Base-by-base conservation (phyloP, 129 eudicot species). In the Helianthus tuberosus region DNA sequence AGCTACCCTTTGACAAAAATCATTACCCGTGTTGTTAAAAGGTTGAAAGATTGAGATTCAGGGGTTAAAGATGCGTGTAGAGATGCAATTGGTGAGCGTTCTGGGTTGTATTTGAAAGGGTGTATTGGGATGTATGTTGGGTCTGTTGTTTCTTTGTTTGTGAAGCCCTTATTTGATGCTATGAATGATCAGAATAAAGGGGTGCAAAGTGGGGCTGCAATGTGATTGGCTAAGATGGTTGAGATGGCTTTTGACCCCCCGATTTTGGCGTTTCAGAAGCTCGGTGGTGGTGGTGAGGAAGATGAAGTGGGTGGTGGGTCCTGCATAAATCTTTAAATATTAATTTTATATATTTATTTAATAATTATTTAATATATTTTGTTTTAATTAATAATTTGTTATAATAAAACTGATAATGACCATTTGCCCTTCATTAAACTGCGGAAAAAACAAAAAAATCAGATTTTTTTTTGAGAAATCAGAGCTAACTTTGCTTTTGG, bases 141-240 rank as follows among this genome's bases (percentile, higher is more conserved):
- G 46, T 82, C 87, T 14, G 80, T 88, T 58, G 98, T 90, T 65
- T 81, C 88, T 5, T 64, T 93, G 80, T 93, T 93, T 76, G 85
- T 82, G 74, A 90, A 85, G 91, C 98, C 98, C 0, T 88, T 94
- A 83, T 88, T 93, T 77, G 98, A 93, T 81, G 86, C 86, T 23
- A n/a, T 93, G 96, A 77, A 80, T 75, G 98, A 93, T 84, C 91
- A 90, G 82, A 90, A 80, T 71, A 93, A 90, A 79, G 87, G 84
- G 66, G 96, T 91, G 4, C 98, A 93, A 69, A 85, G 80, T 52
- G 96, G 96, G 6, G 67, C 96, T 1, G 96, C 96, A 46, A 73
- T 88, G 95, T 89, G 98, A 78, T 67, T 89, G 86, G 91, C 96
- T 16, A 93, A 76, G 75, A 84, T 93, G 96, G 86, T 93, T 50